Base-by-base conservation (phyloP, 441 rosid genomes). In the Populus hybrid region DNA sequence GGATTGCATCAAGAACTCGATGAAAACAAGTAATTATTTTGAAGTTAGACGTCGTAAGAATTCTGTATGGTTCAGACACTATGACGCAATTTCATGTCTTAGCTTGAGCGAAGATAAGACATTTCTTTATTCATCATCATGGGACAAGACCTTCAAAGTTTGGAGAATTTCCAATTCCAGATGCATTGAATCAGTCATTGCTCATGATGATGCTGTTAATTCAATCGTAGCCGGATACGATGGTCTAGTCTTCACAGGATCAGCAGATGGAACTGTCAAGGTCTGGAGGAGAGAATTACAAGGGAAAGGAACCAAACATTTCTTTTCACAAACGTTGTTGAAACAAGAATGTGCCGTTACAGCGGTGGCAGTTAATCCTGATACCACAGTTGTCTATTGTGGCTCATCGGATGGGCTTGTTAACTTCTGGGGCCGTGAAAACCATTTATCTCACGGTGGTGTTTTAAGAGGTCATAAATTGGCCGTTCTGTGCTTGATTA, bases 321-420 rank as follows among this genome's bases (percentile, higher is more conserved):
- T 86, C 84, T 92, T 92, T 78, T 95, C 97, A 2, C 92, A 95
- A 57, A 91, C 91, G 57, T 73, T 93, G 46, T 50, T 95, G 69
- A 93, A 93, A 82, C 97, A 95, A 82, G 98, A 92, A 42, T 89
- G 90, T 21, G 97, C 98, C 2, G 88, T 93, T 14, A 95, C 98
- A 12, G 88, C 98, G 7, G 64, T 95, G 35, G 89, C 93, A 0
- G 83, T 91, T 2, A 88, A 88, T 72, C 86, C 88, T 3, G 87
- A 82, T 23, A 87, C 89, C 10, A 86, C 94, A 9, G 59, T 88
- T 0, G 83, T 92, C 38, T 95, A 95, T 12, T 87, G 96, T 5
- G 99, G 98, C 0, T 95, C 98, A 0, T 95, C 99, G 3, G 98
- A 93, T 75, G 99, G 97, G 82, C 75, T 90, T 4, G 88, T 95